Conservation (phyloP, 352 stramenopile genomes). For the Blastocystis sp. region DNA sequence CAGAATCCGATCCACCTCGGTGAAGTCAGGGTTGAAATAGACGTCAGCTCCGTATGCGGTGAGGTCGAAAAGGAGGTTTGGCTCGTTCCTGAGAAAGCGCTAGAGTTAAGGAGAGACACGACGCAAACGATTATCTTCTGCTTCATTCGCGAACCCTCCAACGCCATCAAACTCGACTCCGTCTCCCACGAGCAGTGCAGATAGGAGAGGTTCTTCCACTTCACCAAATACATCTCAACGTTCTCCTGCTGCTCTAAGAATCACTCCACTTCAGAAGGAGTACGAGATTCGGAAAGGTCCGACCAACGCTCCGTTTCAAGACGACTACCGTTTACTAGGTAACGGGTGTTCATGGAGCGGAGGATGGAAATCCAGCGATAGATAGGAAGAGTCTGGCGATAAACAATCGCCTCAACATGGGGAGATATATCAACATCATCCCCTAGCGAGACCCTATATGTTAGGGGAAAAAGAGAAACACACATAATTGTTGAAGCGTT, state of each 20-base stretch:
- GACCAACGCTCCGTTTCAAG: slow-evolving; percentile 37
- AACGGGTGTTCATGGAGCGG: slow-evolving; percentile 56
- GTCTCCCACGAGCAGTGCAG: slow-evolving; percentile 81
- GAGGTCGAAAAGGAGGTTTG: slow-evolving; percentile 35
- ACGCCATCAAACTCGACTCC: slow-evolving; percentile 69
- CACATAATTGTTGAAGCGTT: slow-evolving; percentile 31
- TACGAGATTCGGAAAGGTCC: background rate
- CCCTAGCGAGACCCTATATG: background rate
- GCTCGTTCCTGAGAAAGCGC: slow-evolving; percentile 35
- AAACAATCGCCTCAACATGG: slow-evolving; percentile 24
- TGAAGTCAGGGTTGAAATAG: slow-evolving; percentile 81
- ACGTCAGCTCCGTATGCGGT: slow-evolving; percentile 68
- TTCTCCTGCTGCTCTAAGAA: slow-evolving; percentile 8
- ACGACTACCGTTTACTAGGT: background rate
- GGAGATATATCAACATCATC: slow-evolving; percentile 8
- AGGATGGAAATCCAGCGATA: background rate
- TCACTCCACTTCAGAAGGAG: background rate
- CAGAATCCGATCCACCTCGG: slow-evolving; percentile 78
- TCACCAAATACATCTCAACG: slow-evolving; percentile 76
- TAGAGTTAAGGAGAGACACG: background rate
- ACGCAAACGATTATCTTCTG: slow-evolving; percentile 38
- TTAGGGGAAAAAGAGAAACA: background rate
- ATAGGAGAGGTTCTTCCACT: slow-evolving; percentile 80
- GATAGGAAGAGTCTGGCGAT: slow-evolving; percentile 46
- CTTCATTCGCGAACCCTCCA: slow-evolving; percentile 49